These are phyloP conservation scores for Ophiostoma triangulosporum DNA, from an alignment of 2,329 filamentous ascomycete genomes.

Conservation along the genomic window DNA sequence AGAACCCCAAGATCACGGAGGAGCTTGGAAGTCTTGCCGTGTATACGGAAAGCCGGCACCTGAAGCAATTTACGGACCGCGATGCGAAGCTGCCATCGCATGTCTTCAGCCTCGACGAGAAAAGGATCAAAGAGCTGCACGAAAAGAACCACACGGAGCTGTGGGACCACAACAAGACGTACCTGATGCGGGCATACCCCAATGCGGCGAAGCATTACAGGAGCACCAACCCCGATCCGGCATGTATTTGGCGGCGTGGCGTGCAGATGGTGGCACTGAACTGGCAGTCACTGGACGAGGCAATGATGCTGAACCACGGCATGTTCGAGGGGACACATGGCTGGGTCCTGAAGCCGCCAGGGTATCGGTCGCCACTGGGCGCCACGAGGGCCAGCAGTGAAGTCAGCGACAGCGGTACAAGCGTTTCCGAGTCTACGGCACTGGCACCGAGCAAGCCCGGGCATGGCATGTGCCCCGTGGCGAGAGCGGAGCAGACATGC, in stretches of 20 bases:
- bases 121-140: slow-evolving; percentile 48
- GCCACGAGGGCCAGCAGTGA: slow-evolving; percentile 18
- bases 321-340: slow-evolving; percentile 85
- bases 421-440: not conserved
- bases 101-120: slow-evolving; percentile 84
- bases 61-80: slow-evolving; percentile 55
- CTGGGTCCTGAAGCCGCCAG: slow-evolving; percentile 73
- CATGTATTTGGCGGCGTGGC: slow-evolving; percentile 80
- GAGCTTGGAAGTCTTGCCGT: slow-evolving; percentile 62
- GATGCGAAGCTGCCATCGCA: slow-evolving; percentile 45
- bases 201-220: slow-evolving; percentile 56
- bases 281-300: slow-evolving; percentile 89
- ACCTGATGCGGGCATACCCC: slow-evolving; percentile 87
- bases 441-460: not conserved
- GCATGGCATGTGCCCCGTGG: slow-evolving; percentile 22
- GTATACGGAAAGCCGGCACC: slow-evolving; percentile 78
- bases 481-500: slow-evolving; percentile 32
- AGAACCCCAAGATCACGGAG: slow-evolving; percentile 43
- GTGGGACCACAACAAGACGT: slow-evolving; percentile 75
- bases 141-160: slow-evolving; percentile 57
- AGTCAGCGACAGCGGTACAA: slow-evolving; percentile 20
- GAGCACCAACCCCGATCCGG: slow-evolving; percentile 90
- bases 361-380: slow-evolving; percentile 42
- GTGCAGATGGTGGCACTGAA: slow-evolving; percentile 98
- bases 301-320: slow-evolving; percentile 91